These are phyloP conservation scores for Metarhizium guizhouense DNA, from an alignment of 2,329 filamentous ascomycete species.

Conservation along the genomic window DNA sequence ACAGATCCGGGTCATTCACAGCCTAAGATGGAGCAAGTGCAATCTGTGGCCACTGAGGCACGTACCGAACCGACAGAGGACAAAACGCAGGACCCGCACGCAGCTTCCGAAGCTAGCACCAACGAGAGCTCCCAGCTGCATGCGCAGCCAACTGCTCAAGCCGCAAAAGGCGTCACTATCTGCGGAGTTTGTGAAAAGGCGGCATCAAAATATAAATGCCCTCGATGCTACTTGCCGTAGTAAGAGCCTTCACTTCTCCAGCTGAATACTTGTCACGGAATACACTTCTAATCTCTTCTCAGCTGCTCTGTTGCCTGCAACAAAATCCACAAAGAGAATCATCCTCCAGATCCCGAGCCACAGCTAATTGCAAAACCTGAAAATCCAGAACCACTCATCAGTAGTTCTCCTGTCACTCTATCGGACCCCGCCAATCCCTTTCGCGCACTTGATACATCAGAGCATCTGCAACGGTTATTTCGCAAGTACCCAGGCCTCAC, in stretches of 20 bases:
- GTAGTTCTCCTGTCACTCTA: neutral
- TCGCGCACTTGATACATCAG: slow-evolving; percentile 39
- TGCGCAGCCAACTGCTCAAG: neutral
- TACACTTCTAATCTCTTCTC: neutral
- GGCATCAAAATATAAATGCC: slow-evolving; percentile 53
- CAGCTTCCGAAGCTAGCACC: neutral
- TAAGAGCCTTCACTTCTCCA: slow-evolving; percentile 26
- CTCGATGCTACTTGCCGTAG: slow-evolving; percentile 50
- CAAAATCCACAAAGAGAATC: slow-evolving; percentile 40
- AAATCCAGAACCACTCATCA: slow-evolving; percentile 3
- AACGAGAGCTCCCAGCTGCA: neutral
- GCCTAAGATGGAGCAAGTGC: slow-evolving; percentile 2
- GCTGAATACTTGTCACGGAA: neutral
- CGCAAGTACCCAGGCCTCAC: slow-evolving; percentile 41
- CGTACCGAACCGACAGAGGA: neutral
- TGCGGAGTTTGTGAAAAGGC: slow-evolving; percentile 46
- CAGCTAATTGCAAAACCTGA: slow-evolving; percentile 12
- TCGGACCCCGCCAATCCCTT: slow-evolving; percentile 35
- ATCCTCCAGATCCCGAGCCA: slow-evolving; percentile 32
- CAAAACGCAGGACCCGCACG: neutral
- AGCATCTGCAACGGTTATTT: slow-evolving; percentile 42
- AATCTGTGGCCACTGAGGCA: neutral
- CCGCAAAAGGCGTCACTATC: slow-evolving; percentile 10
- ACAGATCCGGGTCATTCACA: neutral
- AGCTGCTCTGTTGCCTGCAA: slow-evolving; percentile 54